phyloP scores from a whole-genome alignment of 768 basidiomycete species.

The Russula compacta region DNA sequence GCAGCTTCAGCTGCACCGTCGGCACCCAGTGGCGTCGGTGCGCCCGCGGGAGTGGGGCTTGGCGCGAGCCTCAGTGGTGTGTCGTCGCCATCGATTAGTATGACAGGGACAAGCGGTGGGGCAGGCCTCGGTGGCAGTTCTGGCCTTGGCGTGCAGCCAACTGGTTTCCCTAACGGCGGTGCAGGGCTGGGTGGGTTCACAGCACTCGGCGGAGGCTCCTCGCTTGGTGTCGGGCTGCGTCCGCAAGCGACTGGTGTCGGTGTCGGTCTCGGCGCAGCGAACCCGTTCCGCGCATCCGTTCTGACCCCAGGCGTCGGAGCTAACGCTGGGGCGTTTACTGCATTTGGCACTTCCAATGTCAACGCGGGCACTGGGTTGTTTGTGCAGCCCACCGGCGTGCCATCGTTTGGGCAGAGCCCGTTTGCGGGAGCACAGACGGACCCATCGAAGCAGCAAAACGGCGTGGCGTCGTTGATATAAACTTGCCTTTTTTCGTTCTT shows the following conservation, averaged over 20 bases:
- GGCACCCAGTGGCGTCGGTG: not conserved
- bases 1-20: not conserved
- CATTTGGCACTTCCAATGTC: constrained; percentile 11
- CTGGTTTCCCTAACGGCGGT: constrained; percentile 4
- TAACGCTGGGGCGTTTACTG: constrained; percentile 22
- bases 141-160: constrained; percentile 19
- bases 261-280: constrained; percentile 27
- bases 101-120: constrained; percentile 5
- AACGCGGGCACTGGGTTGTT: constrained; percentile 14
- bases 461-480: constrained; percentile 43
- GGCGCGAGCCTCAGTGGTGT: not conserved
- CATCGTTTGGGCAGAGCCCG: constrained; percentile 19
- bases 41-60: not conserved
- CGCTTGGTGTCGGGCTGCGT: constrained; percentile 28
- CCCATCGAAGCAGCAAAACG: constrained; percentile 29
- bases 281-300: constrained; percentile 38
- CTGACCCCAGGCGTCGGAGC: constrained; percentile 19
- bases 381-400: constrained; percentile 15
- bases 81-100: not conserved
- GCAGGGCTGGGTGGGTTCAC: constrained; percentile 7
- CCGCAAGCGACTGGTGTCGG: constrained; percentile 35
- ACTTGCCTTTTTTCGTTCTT: not conserved
- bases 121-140: constrained; percentile 1
- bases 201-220: not conserved
- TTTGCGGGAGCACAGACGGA: constrained; percentile 18